phyloP scores from a whole-genome alignment of 2,329 filamentous ascomycete species.

The Curvularia sp. region DNA sequence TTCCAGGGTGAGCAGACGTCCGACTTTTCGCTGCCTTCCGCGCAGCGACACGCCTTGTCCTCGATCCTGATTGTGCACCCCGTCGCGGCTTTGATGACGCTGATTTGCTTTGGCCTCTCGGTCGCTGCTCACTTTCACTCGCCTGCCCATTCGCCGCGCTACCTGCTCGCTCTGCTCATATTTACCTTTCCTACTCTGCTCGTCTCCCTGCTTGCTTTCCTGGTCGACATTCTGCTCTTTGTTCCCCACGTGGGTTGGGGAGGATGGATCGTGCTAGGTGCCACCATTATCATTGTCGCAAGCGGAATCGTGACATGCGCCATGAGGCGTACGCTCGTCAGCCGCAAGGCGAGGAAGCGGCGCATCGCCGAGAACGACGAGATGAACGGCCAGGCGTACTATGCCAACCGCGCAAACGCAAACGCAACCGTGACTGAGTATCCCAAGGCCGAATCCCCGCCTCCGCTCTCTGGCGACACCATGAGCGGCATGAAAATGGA shows the following conservation, averaged over 20 bases:
- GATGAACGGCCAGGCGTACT: conserved; percentile 95
- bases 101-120: conserved; percentile 83
- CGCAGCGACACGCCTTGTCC: conserved; percentile 73
- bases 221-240: conserved; percentile 93
- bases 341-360: conserved; percentile 90
- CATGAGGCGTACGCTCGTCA: conserved; percentile 91
- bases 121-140: conserved; percentile 83
- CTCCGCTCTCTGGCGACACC: conserved; percentile 61
- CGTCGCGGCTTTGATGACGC: conserved; percentile 82
- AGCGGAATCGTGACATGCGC: conserved; percentile 88
- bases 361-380: conserved; percentile 92
- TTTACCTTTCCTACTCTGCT: conserved; percentile 85
- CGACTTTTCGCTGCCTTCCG: conserved; percentile 71
- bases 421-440: conserved; percentile 47
- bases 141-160: conserved; percentile 87
- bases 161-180: conserved; percentile 83
- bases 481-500: conserved; percentile 59
- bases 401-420: conserved; percentile 58
- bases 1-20: conserved; percentile 54
- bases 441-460: conserved; percentile 61
- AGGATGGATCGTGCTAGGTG: conserved; percentile 88
- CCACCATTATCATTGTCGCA: conserved; percentile 82
- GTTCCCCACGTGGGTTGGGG: conserved; percentile 94
- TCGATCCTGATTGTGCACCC: conserved; percentile 92
- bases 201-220: conserved; percentile 82